Evolutionary conservation across 2,329 filamentous ascomycete genomes (phyloP), one percentile per base, ranked within the genome.

Genomic region (Bisporella sp.): DNA sequence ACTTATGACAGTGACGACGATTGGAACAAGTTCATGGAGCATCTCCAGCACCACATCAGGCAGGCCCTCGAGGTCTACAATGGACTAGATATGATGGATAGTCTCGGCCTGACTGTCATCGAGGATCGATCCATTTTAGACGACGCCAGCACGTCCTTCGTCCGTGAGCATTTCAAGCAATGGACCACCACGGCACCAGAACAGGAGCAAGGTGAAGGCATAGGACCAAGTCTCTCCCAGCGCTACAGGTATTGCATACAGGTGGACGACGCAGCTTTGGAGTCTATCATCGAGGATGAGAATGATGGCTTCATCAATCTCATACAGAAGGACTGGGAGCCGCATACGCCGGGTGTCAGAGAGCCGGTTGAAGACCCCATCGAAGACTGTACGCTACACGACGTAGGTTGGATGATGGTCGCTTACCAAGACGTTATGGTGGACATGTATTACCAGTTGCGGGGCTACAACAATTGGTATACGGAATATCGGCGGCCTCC

Each of bases 391-490:
- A 46, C 21, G 28, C 12, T 31, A 35, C 11, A 53, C 29, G 48
- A 53, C 40, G 51, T 53, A 4, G 50, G 51, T 33, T 53, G 41
- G 51, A 53, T 53, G 48, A 51, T 39, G 48, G 33, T 53, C 13
- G 46, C 31, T 47, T 47, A 42, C 35, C 11, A 40, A 47, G 21
- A 41, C 31, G 46, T 47, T 40, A 41, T 41, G 35, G 35, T 39
- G n/a, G 35, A 39, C n/a, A 39, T 39, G 35, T 39, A 39, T 39
- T 39, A 39, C 35, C n/a, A 39, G 9, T 39, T 39, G 35, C 35
- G 35, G 9, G 35, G n/a, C 35, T 39, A 39, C 35, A 39, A n/a
- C 3, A n/a, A 39, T 39, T 39, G 21, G 21, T 21, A 21, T 21
- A 21, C 21, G 21, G 21, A 21, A 21, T 21, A 21, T 21, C 21